A percentile compares a stretch with the other conserved stretches of the same genome.
phyloP scores from a whole-genome alignment of 2,329 filamentous ascomycete species.

The Xylariaceae sp. region DNA sequence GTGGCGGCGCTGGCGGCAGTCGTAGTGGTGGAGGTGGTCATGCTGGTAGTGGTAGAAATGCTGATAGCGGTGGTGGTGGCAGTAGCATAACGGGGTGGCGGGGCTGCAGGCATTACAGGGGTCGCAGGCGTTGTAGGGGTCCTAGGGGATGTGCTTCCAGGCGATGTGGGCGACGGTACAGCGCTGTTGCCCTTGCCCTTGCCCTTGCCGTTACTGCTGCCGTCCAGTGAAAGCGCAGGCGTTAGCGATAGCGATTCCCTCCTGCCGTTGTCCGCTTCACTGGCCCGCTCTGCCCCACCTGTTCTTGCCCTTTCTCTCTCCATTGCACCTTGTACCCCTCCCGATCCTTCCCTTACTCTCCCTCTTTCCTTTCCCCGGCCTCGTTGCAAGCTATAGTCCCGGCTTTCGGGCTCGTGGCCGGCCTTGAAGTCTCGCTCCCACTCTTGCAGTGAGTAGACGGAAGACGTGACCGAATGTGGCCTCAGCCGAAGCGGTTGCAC shows the following conservation, averaged over 20 bases:
- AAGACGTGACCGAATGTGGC: conserved; percentile 30
- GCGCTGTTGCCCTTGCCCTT: not conserved
- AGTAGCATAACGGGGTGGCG: conserved; percentile 19
- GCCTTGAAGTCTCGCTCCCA: conserved; percentile 4
- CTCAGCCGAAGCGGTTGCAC: conserved; percentile 28
- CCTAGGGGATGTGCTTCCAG: not conserved
- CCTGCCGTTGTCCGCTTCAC: conserved; percentile 28
- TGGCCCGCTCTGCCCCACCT: conserved; percentile 19
- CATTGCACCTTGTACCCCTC: not conserved
- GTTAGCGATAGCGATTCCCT: conserved; percentile 22
- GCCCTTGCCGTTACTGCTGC: conserved; percentile 20
- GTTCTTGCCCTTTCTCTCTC: not conserved
- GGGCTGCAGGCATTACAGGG: conserved; percentile 31
- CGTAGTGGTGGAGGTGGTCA: not conserved
- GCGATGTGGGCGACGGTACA: not conserved
- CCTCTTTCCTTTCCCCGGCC: not conserved
- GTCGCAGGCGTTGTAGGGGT: conserved; percentile 22
- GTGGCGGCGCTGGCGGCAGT: not conserved
- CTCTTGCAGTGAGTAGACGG: conserved; percentile 32
- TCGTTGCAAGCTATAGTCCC: not conserved
- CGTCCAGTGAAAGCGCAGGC: conserved; percentile 26
- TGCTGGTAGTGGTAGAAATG: not conserved
- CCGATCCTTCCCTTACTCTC: not conserved
- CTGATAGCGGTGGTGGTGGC: not conserved
- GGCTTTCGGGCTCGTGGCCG: not conserved